These are phyloP conservation scores for Biancaea sappan DNA, from an alignment of 306 rosid species.

Conservation along the genomic window DNA sequence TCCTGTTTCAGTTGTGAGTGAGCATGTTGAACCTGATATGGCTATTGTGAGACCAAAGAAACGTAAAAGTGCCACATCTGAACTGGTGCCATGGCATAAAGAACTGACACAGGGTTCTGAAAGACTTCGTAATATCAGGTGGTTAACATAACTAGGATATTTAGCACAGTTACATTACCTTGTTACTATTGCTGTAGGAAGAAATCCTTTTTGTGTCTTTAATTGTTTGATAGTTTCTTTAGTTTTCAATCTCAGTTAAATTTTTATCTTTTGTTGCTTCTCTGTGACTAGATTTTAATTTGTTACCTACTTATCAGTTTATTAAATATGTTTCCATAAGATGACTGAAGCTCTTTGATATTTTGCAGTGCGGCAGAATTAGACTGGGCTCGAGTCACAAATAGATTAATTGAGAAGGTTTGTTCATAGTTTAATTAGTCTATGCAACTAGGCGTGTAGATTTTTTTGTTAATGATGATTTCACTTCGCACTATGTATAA, in stretches of 20 bases:
- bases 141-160: constrained; percentile 33
- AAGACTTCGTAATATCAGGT: constrained; percentile 76
- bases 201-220: background rate
- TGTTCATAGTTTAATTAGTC: constrained; percentile 31
- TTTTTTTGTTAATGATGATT: constrained; percentile 19
- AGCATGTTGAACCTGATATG: constrained; percentile 49
- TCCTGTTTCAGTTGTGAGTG: constrained; percentile 44
- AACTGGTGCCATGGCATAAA: constrained; percentile 74
- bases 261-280: background rate
- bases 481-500: constrained; percentile 34
- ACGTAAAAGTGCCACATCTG: constrained; percentile 78
- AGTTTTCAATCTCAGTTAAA: constrained; percentile 1
- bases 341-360: constrained; percentile 21
- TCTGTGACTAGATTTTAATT: constrained; percentile 6
- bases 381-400: constrained; percentile 72
- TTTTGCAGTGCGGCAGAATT: constrained; percentile 73
- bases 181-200: constrained; percentile 15
- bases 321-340: background rate
- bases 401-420: constrained; percentile 84
- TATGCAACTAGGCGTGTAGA: constrained; percentile 5
- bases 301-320: background rate
- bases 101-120: constrained; percentile 60
- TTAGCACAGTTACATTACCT: constrained; percentile 6
- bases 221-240: background rate
- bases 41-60: constrained; percentile 61